phyloP scores from a whole-genome alignment of 2,329 filamentous ascomycete genomes.

The Aspergillus fumigatus region DNA sequence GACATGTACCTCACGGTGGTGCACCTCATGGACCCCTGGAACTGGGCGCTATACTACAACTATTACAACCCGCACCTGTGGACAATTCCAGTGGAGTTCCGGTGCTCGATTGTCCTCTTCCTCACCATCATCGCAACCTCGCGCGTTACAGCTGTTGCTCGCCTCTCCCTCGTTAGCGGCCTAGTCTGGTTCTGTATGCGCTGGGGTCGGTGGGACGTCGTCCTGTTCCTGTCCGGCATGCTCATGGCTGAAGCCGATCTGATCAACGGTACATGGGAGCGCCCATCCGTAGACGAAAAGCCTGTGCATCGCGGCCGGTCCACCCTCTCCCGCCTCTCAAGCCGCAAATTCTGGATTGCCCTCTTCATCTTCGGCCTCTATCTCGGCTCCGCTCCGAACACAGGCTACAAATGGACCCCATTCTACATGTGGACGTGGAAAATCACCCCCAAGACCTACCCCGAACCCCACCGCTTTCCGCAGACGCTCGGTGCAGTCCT shows the following conservation, averaged over 20 bases:
- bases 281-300: constrained; percentile 13
- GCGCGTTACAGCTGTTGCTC: constrained; percentile 29
- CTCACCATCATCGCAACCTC: constrained; percentile 38
- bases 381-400: constrained; percentile 40
- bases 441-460: constrained; percentile 38
- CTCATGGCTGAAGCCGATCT: constrained; percentile 42
- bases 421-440: constrained; percentile 38
- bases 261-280: constrained; percentile 35
- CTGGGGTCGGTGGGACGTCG: constrained; percentile 42
- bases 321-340: constrained; percentile 16
- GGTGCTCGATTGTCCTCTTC: constrained; percentile 43
- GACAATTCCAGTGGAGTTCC: constrained; percentile 45
- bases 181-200: constrained; percentile 39
- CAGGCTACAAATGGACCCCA: constrained; percentile 37
- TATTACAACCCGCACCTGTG: constrained; percentile 45
- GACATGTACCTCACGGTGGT: constrained; percentile 33
- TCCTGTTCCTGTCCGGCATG: constrained; percentile 40
- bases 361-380: constrained; percentile 40
- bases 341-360: constrained; percentile 32
- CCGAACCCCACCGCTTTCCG: constrained; percentile 42
- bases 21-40: constrained; percentile 35
- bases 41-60: constrained; percentile 38
- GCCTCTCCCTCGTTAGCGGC: constrained; percentile 29
- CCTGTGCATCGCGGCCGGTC: constrained; percentile 6
- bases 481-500: constrained; percentile 40